phyloP scores from a whole-genome alignment of 768 basidiomycete genomes.

The Boletus insuetus region DNA sequence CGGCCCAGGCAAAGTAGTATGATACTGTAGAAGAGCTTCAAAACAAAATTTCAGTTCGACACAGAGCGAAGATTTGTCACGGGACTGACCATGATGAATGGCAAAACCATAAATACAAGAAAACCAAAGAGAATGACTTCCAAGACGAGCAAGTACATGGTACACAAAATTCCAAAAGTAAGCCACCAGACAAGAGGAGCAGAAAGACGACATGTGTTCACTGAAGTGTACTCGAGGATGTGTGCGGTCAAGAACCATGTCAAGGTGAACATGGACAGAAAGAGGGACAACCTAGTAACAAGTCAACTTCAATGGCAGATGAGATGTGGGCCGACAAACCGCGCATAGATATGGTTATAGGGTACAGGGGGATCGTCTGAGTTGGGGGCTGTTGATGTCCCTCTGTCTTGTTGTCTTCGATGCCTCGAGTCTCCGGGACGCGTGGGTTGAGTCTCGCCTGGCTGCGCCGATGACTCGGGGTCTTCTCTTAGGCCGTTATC shows the following conservation, averaged over 20 bases:
- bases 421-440: conserved; percentile 14
- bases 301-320: conserved; percentile 11
- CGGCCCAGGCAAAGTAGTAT: conserved; percentile 76
- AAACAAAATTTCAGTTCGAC: conserved; percentile 5
- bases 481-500: conserved; percentile 29
- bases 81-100: conserved; percentile 68
- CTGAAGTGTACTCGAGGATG: conserved; percentile 73
- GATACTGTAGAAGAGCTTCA: conserved; percentile 73
- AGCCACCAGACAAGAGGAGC: conserved; percentile 89
- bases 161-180: conserved; percentile 73
- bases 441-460: conserved; percentile 21
- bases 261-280: conserved; percentile 68
- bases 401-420: conserved; percentile 22
- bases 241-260: conserved; percentile 84
- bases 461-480: conserved; percentile 22
- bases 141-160: conserved; percentile 72
- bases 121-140: conserved; percentile 75
- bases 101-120: conserved; percentile 75
- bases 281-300: conserved; percentile 47
- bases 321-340: conserved; percentile 16
- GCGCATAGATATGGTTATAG: conserved; percentile 28
- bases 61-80: not conserved
- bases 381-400: conserved; percentile 15
- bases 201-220: conserved; percentile 66
- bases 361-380: conserved; percentile 26